Conservation (phyloP, 768 basidiomycete genomes). For the Rhodotorula sphaerocarpa region DNA sequence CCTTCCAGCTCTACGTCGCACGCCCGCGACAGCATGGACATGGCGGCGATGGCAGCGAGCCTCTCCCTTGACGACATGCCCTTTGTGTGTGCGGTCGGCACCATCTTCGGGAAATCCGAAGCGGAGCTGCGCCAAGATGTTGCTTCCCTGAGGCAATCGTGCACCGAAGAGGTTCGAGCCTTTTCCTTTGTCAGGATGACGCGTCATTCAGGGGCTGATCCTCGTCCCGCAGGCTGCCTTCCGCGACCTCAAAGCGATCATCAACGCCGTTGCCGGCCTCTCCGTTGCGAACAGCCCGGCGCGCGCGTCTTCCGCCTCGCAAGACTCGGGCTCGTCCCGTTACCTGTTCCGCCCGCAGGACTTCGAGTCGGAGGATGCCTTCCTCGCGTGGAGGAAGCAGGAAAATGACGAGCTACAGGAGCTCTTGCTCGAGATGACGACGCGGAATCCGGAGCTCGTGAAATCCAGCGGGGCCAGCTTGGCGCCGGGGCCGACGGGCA, state of each 20-base stretch:
- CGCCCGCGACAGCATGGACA: constrained; percentile 45
- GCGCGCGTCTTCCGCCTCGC: not conserved
- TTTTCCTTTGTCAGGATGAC: constrained; percentile 31
- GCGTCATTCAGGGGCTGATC: too few relatives aligned
- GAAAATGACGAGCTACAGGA: constrained; percentile 81
- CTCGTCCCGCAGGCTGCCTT: constrained; percentile 34
- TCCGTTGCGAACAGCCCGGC: not conserved
- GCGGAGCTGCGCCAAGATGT: constrained; percentile 64
- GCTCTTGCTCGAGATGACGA: constrained; percentile 76
- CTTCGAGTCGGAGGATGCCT: constrained; percentile 72
- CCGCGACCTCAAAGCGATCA: constrained; percentile 56
- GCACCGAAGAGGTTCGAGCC: constrained; percentile 61
- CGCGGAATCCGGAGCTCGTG: constrained; percentile 75
- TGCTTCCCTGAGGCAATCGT: constrained; percentile 55
- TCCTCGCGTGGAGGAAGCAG: constrained; percentile 68
- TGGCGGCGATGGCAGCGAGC: constrained; percentile 51
- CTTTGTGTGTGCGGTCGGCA: constrained; percentile 60
- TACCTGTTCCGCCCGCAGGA: constrained; percentile 83
- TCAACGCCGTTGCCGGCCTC: constrained; percentile 86
- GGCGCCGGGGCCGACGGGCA: not conserved
- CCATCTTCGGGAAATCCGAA: constrained; percentile 66
- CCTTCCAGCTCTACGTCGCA: too few relatives aligned
- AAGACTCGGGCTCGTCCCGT: constrained; percentile 41
- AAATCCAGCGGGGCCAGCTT: constrained; percentile 54
- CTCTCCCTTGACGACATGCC: constrained; percentile 64